Percentiles rank a stretch among this genome's conserved stretches.
phyloP scores from a whole-genome alignment of 768 basidiomycete genomes.

The Serendipita vermifera region DNA sequence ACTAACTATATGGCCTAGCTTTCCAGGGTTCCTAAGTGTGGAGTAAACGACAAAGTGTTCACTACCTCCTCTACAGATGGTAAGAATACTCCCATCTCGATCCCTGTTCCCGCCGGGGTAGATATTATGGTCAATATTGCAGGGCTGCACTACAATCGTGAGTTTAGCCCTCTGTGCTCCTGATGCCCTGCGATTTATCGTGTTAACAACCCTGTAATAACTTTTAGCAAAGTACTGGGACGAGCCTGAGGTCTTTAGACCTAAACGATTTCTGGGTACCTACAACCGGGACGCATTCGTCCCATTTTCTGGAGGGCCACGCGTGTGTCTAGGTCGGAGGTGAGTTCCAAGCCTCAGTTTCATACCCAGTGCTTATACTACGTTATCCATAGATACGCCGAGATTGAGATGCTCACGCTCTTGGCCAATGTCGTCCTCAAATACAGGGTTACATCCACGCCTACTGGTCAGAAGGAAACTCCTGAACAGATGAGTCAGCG shows the following conservation, averaged over 20 bases:
- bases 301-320: conserved; percentile 1
- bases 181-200: background rate
- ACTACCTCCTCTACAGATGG: conserved; percentile 14
- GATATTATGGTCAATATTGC: background rate
- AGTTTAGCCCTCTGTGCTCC: no score
- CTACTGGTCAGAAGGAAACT: background rate
- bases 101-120: background rate
- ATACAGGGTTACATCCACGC: background rate
- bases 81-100: background rate
- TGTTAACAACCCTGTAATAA: no score
- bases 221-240: background rate
- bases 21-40: conserved; percentile 20
- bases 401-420: background rate
- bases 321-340: conserved; percentile 14
- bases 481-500: background rate
- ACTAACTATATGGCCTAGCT: background rate
- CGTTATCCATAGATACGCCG: background rate
- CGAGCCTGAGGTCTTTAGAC: background rate
- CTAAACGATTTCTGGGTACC: background rate
- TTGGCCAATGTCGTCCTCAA: background rate
- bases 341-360: conserved; percentile 7
- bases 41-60: conserved; percentile 19
- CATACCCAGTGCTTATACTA: background rate
- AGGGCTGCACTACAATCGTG: conserved; percentile 13
- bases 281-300: background rate